Evolutionary conservation across 1,284 basidiomycete genomes (phyloP).

Genomic region (Cryptococcus hybrid): DNA sequence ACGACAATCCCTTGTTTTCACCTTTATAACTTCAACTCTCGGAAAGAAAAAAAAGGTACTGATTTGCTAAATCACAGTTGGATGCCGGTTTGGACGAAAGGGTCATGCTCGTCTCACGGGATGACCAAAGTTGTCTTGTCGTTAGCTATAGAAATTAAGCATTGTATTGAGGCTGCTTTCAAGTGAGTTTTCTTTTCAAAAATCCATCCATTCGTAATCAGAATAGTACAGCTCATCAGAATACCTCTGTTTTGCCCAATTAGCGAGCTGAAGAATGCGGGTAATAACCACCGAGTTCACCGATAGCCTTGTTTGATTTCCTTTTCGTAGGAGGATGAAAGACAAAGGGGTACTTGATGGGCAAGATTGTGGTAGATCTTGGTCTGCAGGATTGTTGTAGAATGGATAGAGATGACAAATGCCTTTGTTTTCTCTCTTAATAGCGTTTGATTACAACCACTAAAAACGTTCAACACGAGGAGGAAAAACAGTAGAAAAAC

Average conservation of each 20-base stretch:
- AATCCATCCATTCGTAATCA: neutral
- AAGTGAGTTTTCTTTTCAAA: constrained; percentile 45
- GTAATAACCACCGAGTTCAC: constrained; percentile 11
- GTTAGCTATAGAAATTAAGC: constrained; percentile 92
- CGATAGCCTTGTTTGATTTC: neutral
- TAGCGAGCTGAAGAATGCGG: constrained; percentile 11
- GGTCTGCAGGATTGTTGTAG: no score
- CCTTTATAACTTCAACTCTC: neutral
- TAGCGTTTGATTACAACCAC: no score
- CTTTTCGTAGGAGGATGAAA: no score
- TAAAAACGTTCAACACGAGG: no score
- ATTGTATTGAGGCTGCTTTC: constrained; percentile 79
- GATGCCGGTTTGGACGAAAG: constrained; percentile 91
- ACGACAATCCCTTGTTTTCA: neutral
- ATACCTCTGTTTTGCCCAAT: neutral
- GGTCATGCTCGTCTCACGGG: constrained; percentile 85
- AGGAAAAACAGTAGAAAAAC: no score
- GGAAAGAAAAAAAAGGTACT: neutral
- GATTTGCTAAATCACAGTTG: constrained; percentile 56
- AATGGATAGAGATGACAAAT: no score
- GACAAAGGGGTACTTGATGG: no score
- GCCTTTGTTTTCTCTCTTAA: no score
- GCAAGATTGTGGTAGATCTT: no score
- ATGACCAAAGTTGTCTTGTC: constrained; percentile 93
- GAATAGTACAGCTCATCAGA: neutral